Evolutionary conservation across 2,329 filamentous ascomycete species (phyloP), one percentile per base, ranked within the genome.

Genomic region (Trichothecium roseum): DNA sequence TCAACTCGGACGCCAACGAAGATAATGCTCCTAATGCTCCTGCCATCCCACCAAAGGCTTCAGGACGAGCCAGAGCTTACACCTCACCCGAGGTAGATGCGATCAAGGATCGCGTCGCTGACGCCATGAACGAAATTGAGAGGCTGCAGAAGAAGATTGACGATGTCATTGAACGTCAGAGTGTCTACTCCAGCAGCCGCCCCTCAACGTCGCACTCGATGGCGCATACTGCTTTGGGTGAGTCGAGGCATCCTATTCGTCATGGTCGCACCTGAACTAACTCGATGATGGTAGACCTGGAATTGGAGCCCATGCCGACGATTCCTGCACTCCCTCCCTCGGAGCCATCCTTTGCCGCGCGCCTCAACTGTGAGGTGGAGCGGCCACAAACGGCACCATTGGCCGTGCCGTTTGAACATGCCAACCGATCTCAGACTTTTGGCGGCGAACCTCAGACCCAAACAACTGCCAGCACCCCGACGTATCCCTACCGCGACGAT

Each of bases 141-240:
- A 60, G 58, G 37, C 53, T 77, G 30, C 65, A 80, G 52, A 66
- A 65, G 38, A 65, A 75, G 43, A 77, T 80, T 36, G 70, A 80
- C 35, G 65, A 71, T 34, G 60, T 73, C 16, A 66, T 77, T 17
- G 72, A 78, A 57, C 66, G 72, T 40, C 72, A 75, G 54, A 79
- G 70, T 51, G 53, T 76, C 24, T 78, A 74, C 42, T 43, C 63
- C 14, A 58, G 49, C 40, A 74, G 69, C 50, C 63, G 71, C 33
- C 70, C 72, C 22, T 68, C 69, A 29, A 75, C 68, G 28, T 56
- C 64, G 15, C 56, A 66, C 41, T 69, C 64, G 16, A 48, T 56
- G 44, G 49, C 50, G 28, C 43, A 40, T 27, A 51, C 47, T 3
- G 38, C 53, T 43, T 48, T 48, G 28, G 50, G 57, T 61, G 49